Conservation (phyloP, 1,284 basidiomycete species). For the Pulchroboletus neoregius region DNA sequence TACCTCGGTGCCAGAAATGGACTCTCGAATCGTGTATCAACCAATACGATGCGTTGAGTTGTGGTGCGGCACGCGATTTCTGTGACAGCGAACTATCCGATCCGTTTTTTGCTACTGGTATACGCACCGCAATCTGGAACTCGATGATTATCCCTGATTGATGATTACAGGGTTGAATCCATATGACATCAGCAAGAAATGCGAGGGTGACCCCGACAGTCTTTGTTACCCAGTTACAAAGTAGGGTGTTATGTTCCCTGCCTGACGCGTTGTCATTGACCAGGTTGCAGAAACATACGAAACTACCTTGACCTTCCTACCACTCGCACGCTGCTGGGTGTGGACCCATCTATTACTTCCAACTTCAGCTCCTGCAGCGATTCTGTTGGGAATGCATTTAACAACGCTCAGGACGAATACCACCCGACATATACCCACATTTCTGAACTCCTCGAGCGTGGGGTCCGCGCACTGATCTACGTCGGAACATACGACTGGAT, state of each 20-base stretch:
- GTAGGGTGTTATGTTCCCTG: constrained; percentile 29
- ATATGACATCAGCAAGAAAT: constrained; percentile 55
- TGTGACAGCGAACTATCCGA: constrained; percentile 38
- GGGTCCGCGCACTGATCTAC: constrained; percentile 70
- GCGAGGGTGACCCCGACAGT: constrained; percentile 38
- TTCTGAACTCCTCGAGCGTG: constrained; percentile 69
- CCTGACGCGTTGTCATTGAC: neutral
- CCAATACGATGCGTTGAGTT: constrained; percentile 49
- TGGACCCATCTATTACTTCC: constrained; percentile 40
- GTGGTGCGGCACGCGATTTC: constrained; percentile 39
- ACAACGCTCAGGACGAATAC: constrained; percentile 36
- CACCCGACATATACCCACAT: constrained; percentile 55
- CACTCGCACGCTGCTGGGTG: constrained; percentile 55
- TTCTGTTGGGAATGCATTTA: constrained; percentile 35
- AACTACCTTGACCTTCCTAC: constrained; percentile 42
- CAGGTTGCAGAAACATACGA: constrained; percentile 41
- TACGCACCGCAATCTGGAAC: neutral
- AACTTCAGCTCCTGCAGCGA: constrained; percentile 49
- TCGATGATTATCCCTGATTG: constrained; percentile 28
- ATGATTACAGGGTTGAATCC: constrained; percentile 36
- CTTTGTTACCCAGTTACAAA: constrained; percentile 48
- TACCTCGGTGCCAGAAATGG: constrained; percentile 50
- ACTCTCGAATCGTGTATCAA: constrained; percentile 39
- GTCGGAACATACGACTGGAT: constrained; percentile 72
- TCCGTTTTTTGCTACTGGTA: constrained; percentile 39